Base-by-base conservation (phyloP, 2,329 filamentous ascomycete species). In the Ophiostoma ulmi region DNA sequence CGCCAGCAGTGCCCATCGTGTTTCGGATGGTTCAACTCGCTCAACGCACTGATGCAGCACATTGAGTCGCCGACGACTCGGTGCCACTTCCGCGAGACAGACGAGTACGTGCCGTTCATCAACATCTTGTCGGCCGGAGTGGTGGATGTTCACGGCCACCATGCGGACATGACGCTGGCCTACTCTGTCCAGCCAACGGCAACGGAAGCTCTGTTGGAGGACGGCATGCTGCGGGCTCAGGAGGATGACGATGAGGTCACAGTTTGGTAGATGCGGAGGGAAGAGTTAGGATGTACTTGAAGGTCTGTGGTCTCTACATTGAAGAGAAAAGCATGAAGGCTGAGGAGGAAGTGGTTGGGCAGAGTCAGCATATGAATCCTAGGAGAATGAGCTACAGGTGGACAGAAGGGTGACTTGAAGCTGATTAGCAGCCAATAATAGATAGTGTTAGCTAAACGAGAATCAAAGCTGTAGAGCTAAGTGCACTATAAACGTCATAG, bases 1-100 rank as follows among this genome's bases (percentile, higher is more conserved):
- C 76, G 76, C n/a, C 72, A 81, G 20, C 74, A 76, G 35, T 88
- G 86, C 76, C 82, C 83, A 0, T 78, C 76, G 65, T 88, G 86
- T 73, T 75, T 77, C 14, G 76, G 75, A 2, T 75, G 74, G 8
- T 87, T 85, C 74, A 76, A 76, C 8, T 79, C 78, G 1, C 76
- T 82, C 26, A 76, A 79, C 20, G 79, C 82, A 2, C 80, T 87
- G 41, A 80, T 82, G 3, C 78, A 80, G 66, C 86, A 88, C 72
- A 81, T 79, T 31, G 85, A 87, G 74, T 79, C 81, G 1, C 80
- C 79, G 69, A 78, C 79, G 2, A 74, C 72, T 44, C 77, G 76
- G 26, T 86, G 85, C 77, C 76, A 76, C 7, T 79, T 86, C 36
- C 81, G 82, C 4, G 76, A 81, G 3, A 78, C 80, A 0, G 77